Conservation (phyloP, 139 green algal genomes). For the Limnomonas spitsbergensis region DNA sequence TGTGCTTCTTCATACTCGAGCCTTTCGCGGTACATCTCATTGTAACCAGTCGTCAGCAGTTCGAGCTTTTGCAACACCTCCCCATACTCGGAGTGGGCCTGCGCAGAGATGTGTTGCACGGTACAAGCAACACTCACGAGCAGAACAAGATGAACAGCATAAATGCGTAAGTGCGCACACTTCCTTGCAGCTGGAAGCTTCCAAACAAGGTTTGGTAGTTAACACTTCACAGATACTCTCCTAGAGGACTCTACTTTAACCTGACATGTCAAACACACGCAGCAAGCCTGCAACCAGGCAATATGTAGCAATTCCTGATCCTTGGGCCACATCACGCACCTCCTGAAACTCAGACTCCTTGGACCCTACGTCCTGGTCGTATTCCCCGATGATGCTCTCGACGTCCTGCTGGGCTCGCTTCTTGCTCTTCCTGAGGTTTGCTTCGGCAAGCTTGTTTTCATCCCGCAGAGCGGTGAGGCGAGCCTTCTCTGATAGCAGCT, state of each 20-base stretch:
- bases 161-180: no score
- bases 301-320: no score
- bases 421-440: conserved; percentile 18
- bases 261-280: no score
- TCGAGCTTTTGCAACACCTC: conserved; percentile 25
- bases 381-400: conserved; percentile 43
- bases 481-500: neutral
- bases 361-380: conserved; percentile 37
- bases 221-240: no score
- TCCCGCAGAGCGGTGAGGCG: neutral
- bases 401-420: conserved; percentile 47
- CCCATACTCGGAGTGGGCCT: conserved; percentile 18
- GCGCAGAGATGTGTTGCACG: neutral
- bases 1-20: conserved; percentile 36
- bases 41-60: neutral
- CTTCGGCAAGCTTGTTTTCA: neutral
- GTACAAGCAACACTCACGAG: no score
- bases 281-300: no score
- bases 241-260: no score
- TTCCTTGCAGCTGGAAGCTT: no score
- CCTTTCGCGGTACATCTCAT: conserved; percentile 35
- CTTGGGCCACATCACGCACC: no score
- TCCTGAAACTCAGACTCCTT: conserved; percentile 44
- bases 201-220: no score
- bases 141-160: no score